Percentiles rank a stretch among this genome's conserved stretches.
Conservation (phyloP, 2,329 filamentous ascomycete genomes). For the Helicocarpus griseus region DNA sequence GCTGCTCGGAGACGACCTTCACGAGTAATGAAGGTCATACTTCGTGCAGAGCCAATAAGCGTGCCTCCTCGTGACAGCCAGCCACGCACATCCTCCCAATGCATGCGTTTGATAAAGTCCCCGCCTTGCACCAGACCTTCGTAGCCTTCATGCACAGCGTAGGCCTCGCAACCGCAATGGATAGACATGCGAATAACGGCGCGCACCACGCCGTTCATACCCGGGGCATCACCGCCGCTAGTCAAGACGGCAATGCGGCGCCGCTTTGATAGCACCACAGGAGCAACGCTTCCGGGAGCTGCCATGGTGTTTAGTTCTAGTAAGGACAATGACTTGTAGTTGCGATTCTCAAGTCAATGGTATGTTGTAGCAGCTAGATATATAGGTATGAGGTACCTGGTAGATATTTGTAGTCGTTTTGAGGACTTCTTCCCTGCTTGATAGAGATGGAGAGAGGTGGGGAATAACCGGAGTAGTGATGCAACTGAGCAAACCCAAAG, state of each 20-base stretch:
- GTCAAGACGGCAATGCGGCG: constrained; percentile 80
- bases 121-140: constrained; percentile 87
- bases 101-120: constrained; percentile 75
- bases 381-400: no score
- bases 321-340: neutral
- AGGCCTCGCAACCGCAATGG: constrained; percentile 69
- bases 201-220: constrained; percentile 87
- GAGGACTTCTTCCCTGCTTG: neutral
- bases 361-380: neutral
- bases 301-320: neutral
- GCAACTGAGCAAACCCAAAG: neutral
- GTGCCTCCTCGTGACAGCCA: constrained; percentile 92
- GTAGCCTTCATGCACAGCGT: constrained; percentile 85
- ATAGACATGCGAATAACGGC: constrained; percentile 89
- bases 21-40: constrained; percentile 85
- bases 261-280: constrained; percentile 17
- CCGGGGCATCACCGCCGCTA: constrained; percentile 85
- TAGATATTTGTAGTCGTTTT: no score
- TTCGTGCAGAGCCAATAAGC: constrained; percentile 88
- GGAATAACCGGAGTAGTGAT: neutral
- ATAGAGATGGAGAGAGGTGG: neutral
- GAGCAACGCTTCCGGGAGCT: neutral
- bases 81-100: constrained; percentile 89
- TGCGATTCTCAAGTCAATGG: neutral
- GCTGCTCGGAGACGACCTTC: constrained; percentile 73